Base-by-base conservation (phyloP, 2,329 filamentous ascomycete species). In the Exophiala xenobiotica region DNA sequence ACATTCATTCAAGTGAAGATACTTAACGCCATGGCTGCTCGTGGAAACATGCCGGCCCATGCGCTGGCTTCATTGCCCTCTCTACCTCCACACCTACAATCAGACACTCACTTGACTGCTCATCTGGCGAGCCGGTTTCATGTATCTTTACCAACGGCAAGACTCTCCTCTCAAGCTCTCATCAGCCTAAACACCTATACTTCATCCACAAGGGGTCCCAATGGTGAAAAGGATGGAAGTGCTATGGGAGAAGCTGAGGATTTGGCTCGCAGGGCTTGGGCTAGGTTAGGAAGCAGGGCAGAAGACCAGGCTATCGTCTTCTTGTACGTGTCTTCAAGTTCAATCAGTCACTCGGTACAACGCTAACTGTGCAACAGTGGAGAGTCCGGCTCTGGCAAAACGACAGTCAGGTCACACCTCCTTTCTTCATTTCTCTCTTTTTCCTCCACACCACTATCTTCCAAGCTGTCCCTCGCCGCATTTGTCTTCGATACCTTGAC, bases 401-500 rank as follows among this genome's bases (percentile, higher is more conserved):
- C 93, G 0, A 99, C 93, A 0, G 78, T 97, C 64, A 86, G 93
- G 56, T 88, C 90, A 37, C 93, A 97, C 68, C 76, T 96, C 48
- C 77, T 99, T 39, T 87, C 90, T 19, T 83, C 91, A 1, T 79
- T 99, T 46, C 81, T 99, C 23, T 86, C 86, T 64, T 95, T 91
- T 68, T 93, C 91, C 2, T 90, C 90, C 0, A 97, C 93, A 9
- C 93, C 93, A 0, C 76, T 99, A 2, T 97, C 92, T 1, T 89
- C 86, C 60, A 99, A 96, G 70, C 79, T 96, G 16, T 96, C 92
- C 2, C 86, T 95, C 43, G 92, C 92, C 18, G 87, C 92, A 37
- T 99, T 96, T 68, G 83, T 97, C 54, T 99, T 99, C 68, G 93
- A 99, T 67, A 88, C 90, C 2, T 80, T 99, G 53, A 99, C 93